Evolutionary conservation across 257 asterid genomes (phyloP).

Genomic region (Oldenlandia corymbosa): DNA sequence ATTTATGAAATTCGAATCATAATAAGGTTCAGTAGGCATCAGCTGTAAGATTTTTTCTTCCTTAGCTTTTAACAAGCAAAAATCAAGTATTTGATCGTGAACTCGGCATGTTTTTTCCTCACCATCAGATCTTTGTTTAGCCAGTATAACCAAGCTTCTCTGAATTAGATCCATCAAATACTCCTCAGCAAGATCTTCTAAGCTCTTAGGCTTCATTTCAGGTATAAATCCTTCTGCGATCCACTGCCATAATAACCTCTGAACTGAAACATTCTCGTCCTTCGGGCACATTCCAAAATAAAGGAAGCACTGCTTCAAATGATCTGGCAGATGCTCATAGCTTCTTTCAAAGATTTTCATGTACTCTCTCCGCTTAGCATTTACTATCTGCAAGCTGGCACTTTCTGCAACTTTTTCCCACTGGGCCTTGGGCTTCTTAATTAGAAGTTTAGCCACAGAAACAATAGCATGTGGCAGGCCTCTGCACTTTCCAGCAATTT

Average conservation of each 20-base stretch:
- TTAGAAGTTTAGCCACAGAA: background rate
- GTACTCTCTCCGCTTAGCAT: background rate
- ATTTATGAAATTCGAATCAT: background rate
- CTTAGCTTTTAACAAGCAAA: conserved; percentile 6
- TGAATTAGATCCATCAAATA: no score
- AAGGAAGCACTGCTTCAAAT: conserved; percentile 9
- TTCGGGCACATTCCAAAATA: conserved; percentile 8
- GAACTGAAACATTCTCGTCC: conserved; percentile 4
- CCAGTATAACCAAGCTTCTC: no score
- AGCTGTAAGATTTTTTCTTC: background rate
- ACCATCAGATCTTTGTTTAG: no score
- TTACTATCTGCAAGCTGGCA: background rate
- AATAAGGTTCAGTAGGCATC: background rate
- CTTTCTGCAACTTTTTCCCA: conserved; percentile 1
- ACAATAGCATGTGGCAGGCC: conserved; percentile 7
- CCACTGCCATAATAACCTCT: conserved; percentile 4
- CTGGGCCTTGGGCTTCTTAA: background rate
- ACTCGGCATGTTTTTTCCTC: no score
- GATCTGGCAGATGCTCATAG: conserved; percentile 9
- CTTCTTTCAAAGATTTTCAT: background rate
- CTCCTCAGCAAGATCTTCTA: no score
- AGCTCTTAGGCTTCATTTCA: background rate
- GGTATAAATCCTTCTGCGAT: conserved; percentile 7
- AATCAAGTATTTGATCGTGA: background rate
- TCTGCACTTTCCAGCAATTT: conserved; percentile 10